Percentiles rank a stretch among this genome's conserved stretches.
phyloP scores from a whole-genome alignment of 179 eudicot species.

The Silene vulgaris region DNA sequence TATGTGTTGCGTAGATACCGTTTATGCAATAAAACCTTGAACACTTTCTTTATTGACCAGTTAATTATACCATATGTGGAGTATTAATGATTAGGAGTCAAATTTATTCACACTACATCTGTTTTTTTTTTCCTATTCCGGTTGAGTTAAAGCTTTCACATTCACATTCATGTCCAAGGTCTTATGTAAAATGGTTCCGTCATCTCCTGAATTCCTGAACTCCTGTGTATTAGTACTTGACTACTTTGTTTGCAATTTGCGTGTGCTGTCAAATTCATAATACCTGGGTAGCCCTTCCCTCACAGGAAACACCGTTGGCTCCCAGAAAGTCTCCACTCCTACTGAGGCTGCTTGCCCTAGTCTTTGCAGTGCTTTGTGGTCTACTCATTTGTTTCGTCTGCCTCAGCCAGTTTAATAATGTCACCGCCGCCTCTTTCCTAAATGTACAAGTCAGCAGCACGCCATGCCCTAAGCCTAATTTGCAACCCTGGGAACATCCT shows the following conservation, averaged over 20 bases:
- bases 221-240: neutral
- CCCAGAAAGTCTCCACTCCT: slow-evolving; percentile 55
- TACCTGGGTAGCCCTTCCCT: slow-evolving; percentile 14
- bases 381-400: slow-evolving; percentile 54
- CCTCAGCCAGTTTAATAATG: slow-evolving; percentile 40
- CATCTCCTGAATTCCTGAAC: neutral
- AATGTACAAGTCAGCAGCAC: slow-evolving; percentile 37
- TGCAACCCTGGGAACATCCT: slow-evolving; percentile 43
- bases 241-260: neutral
- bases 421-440: slow-evolving; percentile 15
- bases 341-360: slow-evolving; percentile 48
- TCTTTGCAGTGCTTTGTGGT: slow-evolving; percentile 52
- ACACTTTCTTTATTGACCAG: too few species aligned
- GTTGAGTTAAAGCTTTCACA: neutral
- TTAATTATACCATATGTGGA: too few species aligned
- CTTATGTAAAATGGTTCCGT: neutral
- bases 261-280: neutral
- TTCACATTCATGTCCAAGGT: neutral
- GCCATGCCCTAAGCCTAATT: slow-evolving; percentile 39
- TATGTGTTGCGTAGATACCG: too few species aligned
- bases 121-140: neutral
- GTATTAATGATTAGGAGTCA: too few species aligned
- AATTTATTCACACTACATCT: too few species aligned
- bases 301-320: slow-evolving; percentile 30
- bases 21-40: too few species aligned